Percentiles rank a stretch among this genome's conserved stretches.
phyloP scores from a whole-genome alignment of 139 green algal species.

The Ettlia oleoabundans region DNA sequence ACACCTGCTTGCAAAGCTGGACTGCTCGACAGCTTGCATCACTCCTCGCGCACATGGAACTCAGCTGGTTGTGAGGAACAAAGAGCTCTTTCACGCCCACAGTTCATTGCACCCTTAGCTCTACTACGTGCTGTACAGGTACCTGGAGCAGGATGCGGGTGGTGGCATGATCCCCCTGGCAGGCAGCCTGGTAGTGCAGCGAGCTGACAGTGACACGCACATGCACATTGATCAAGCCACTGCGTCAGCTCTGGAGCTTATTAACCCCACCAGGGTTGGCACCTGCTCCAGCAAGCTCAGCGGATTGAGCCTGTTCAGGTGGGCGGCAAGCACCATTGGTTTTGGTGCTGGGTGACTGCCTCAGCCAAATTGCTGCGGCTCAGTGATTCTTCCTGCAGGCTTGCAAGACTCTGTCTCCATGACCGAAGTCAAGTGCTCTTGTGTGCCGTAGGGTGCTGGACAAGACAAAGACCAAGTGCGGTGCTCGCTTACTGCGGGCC shows the following conservation, averaged over 20 bases:
- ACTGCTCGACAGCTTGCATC: no score
- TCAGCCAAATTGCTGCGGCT: no score
- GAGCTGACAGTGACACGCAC: slow-evolving; percentile 37
- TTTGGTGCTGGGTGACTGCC: not conserved
- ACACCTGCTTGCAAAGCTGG: not conserved
- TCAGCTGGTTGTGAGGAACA: no score
- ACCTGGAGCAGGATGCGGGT: slow-evolving; percentile 45
- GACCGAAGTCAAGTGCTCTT: no score
- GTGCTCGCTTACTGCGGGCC: slow-evolving; percentile 72
- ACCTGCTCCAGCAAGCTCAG: slow-evolving; percentile 14
- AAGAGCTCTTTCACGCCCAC: no score
- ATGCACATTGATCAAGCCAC: slow-evolving; percentile 69
- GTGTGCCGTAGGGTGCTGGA: slow-evolving; percentile 60
- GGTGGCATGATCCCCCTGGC: slow-evolving; percentile 30
- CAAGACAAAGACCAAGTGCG: slow-evolving; percentile 59
- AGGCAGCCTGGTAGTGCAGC: slow-evolving; percentile 39
- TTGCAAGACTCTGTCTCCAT: no score
- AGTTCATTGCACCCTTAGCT: no score
- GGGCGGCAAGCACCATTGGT: not conserved
- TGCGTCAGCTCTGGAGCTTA: slow-evolving; percentile 60
- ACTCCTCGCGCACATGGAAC: no score
- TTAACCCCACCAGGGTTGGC: slow-evolving; percentile 46
- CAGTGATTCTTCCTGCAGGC: no score
- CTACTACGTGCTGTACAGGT: no score
- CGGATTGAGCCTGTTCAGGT: slow-evolving; percentile 46